Evolutionary conservation across 2,329 filamentous ascomycete genomes (phyloP).

Genomic region (Pestalotiopsis fici): DNA sequence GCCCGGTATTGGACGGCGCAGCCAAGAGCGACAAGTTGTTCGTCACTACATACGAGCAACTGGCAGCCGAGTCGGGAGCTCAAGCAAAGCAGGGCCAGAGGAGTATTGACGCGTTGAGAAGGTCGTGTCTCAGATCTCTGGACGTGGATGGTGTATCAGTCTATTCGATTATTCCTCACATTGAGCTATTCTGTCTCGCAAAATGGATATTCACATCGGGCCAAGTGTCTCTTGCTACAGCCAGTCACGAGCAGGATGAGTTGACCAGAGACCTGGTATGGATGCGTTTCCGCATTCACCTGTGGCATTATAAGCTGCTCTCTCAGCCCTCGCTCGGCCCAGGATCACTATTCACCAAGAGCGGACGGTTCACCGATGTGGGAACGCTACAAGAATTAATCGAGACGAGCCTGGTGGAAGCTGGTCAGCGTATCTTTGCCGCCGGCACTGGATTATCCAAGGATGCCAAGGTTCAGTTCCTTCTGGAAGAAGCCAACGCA

Average conservation of each 20-base stretch:
- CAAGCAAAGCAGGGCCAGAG: background rate
- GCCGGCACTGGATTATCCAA: conserved; percentile 28
- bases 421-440: conserved; percentile 31
- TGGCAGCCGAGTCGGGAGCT: conserved; percentile 15
- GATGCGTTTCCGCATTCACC: conserved; percentile 70
- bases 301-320: conserved; percentile 66
- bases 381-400: conserved; percentile 55
- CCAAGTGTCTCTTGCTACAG: conserved; percentile 16
- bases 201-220: conserved; percentile 48
- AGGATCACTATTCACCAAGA: conserved; percentile 56
- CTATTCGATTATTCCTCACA: conserved; percentile 79
- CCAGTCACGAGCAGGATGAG: conserved; percentile 33
- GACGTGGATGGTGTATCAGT: conserved; percentile 83
- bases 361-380: conserved; percentile 60
- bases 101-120: conserved; percentile 21
- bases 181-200: conserved; percentile 83
- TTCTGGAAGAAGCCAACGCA: conserved; percentile 81
- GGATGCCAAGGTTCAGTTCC: conserved; percentile 65
- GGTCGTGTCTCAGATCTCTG: conserved; percentile 64
- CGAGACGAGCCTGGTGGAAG: conserved; percentile 39
- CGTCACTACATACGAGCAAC: conserved; percentile 28
- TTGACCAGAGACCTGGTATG: conserved; percentile 47
- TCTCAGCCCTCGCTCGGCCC: conserved; percentile 56
- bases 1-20: conserved; percentile 58
- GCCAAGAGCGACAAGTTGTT: conserved; percentile 23